These are phyloP conservation scores for Colletotrichum magnum DNA, from an alignment of 2,329 filamentous ascomycete species.

Conservation along the genomic window DNA sequence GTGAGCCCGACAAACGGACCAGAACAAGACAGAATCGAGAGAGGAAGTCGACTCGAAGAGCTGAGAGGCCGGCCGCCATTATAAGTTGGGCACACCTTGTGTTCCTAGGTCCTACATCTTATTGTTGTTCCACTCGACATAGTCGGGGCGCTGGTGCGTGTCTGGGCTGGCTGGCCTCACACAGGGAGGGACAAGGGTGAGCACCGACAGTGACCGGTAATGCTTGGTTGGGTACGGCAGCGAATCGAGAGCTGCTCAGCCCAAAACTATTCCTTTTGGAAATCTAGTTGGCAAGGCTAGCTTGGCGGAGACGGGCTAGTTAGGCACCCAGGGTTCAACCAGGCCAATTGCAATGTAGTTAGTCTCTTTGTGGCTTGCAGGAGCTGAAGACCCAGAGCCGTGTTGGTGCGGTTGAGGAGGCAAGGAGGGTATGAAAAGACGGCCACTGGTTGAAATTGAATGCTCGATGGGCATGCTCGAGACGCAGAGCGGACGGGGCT, in stretches of 20 bases:
- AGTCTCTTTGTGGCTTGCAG: conserved; percentile 49
- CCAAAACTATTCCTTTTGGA: conserved; percentile 45
- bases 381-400: conserved; percentile 50
- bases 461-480: conserved; percentile 4
- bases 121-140: conserved; percentile 18
- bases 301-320: conserved; percentile 43
- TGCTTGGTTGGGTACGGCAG: conserved; percentile 20
- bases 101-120: neutral
- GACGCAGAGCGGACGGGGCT: conserved; percentile 30
- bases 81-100: conserved; percentile 25
- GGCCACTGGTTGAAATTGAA: neutral
- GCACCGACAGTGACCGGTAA: conserved; percentile 18
- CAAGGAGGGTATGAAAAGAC: conserved; percentile 10
- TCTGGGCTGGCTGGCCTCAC: conserved; percentile 7
- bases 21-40: conserved; percentile 8
- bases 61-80: conserved; percentile 21
- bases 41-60: neutral
- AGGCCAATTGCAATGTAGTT: conserved; percentile 45
- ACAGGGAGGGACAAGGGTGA: conserved; percentile 3
- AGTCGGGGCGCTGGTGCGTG: conserved; percentile 4
- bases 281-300: conserved; percentile 45
- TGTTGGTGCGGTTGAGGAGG: conserved; percentile 20
- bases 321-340: conserved; percentile 29
- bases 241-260: conserved; percentile 40
- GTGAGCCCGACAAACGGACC: conserved; percentile 8